Evolutionary conservation across 1,284 basidiomycete genomes (phyloP).

Genomic region (Vanrija sp.): DNA sequence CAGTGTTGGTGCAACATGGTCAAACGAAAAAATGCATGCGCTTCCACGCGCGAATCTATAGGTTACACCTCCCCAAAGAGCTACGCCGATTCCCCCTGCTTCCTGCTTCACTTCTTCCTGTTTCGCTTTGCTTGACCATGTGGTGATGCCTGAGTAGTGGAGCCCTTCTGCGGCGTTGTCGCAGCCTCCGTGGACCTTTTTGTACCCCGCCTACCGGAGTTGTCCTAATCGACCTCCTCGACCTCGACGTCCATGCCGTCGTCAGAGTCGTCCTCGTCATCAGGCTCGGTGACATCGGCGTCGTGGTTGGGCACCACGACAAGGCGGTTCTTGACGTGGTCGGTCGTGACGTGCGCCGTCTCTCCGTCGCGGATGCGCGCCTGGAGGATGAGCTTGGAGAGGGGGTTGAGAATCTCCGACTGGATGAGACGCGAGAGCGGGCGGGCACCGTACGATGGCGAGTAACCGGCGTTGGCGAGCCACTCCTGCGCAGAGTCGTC

Average conservation of each 20-base stretch:
- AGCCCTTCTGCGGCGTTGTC: neutral
- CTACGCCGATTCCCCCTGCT: neutral
- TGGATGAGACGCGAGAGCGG: constrained; percentile 91
- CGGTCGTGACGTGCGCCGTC: constrained; percentile 69
- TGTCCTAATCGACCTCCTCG: constrained; percentile 48
- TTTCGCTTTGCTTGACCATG: neutral
- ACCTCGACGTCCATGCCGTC: constrained; percentile 47
- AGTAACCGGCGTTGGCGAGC: constrained; percentile 80
- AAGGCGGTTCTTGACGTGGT: constrained; percentile 77
- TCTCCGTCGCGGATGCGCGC: constrained; percentile 81
- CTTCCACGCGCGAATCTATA: neutral
- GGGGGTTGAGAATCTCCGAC: constrained; percentile 85
- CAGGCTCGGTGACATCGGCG: constrained; percentile 37
- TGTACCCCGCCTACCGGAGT: constrained; percentile 21
- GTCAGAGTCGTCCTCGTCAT: constrained; percentile 37
- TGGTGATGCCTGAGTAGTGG: no score
- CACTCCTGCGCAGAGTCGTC: constrained; percentile 76
- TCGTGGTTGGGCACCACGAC: constrained; percentile 78
- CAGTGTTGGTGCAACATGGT: no score
- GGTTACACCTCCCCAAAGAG: neutral
- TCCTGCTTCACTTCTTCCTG: neutral
- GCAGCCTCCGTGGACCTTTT: constrained; percentile 11
- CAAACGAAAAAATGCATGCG: neutral
- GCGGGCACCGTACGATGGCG: constrained; percentile 78
- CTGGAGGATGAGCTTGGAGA: constrained; percentile 81